Evolutionary conservation across 352 stramenopile genomes (phyloP), one percentile per base, ranked within the genome.

Genomic region (Albugo candida): DNA sequence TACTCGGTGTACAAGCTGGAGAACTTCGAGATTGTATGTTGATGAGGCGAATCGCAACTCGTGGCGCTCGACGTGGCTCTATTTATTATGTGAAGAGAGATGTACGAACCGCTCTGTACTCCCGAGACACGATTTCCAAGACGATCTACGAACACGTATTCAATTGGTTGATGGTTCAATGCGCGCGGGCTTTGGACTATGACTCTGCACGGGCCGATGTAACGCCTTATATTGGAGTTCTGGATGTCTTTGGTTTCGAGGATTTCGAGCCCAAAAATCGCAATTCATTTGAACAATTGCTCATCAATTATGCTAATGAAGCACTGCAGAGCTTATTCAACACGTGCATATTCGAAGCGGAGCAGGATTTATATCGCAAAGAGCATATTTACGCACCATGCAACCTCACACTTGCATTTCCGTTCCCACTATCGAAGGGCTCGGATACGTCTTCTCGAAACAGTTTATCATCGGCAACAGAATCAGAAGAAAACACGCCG

Each of bases 281-380:
- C 38, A 94, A 94, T 61, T 86, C 66, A 24, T 63, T 94, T 11
- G 81, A 94, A 56, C 82, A 94, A 45, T 54, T 94, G 6, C 87
- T 78, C 49, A 94, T 94, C 63, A 94, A 94, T 51, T 94, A 91
- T 49, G 84, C 78, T 20, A 94, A 94, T 58, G 81, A 94, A 60
- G 88, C 75, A 35, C 60, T 94, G 6, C 81, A 93, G 49, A 74
- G 88, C 49, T 79, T 86, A 45, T 93, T 94, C 57, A 94, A 92
- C 56, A 74, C 77, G 45, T 73, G 92, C 48, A 70, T 87, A 5
- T 91, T 91, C 42, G 73, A 84, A 39, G 52, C 85, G 1, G 77
- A 91, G 42, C 72, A 91, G 40, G 72, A 85, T 41, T 61, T 71
- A 17, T 91, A 91, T 43, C 71, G 71, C 5, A 58, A 52, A 13